These are phyloP conservation scores for Jamesozyma lodderae DNA, from an alignment of 805 yeast species.

Conservation along the genomic window DNA sequence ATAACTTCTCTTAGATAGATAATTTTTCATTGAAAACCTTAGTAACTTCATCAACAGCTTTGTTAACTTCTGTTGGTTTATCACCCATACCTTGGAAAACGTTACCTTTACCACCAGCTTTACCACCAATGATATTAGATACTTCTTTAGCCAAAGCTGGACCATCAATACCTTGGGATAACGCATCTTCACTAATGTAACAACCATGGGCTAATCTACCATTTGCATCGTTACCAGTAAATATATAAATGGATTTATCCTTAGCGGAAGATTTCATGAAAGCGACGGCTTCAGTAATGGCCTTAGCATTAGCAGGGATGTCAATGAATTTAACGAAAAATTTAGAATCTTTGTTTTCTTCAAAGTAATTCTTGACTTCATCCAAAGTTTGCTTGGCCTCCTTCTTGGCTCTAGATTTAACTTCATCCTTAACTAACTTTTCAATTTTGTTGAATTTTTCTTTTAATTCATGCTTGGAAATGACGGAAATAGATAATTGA, in stretches of 20 bases:
- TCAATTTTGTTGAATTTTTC: constrained; percentile 70
- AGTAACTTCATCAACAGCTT: constrained; percentile 66
- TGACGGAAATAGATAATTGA: constrained; percentile 70
- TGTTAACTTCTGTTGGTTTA: constrained; percentile 55
- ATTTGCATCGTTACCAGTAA: constrained; percentile 55
- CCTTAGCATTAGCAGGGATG: constrained; percentile 81
- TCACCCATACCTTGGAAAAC: constrained; percentile 96
- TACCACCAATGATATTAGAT: constrained; percentile 77
- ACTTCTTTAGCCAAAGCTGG: constrained; percentile 67
- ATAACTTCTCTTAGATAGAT: constrained; percentile 11
- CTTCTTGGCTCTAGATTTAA: constrained; percentile 79
- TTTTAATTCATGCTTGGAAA: constrained; percentile 68
- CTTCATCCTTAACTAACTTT: constrained; percentile 79
- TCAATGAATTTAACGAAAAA: constrained; percentile 60
- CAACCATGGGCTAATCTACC: constrained; percentile 94
- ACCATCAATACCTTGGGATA: constrained; percentile 63
- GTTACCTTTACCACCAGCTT: constrained; percentile 97
- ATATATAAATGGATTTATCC: constrained; percentile 66
- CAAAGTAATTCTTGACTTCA: constrained; percentile 61
- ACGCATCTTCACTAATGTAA: constrained; percentile 65
- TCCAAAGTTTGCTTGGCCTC: constrained; percentile 78
- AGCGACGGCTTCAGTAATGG: constrained; percentile 86
- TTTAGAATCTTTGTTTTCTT: constrained; percentile 39
- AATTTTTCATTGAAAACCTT: constrained; percentile 54
- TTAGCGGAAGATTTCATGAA: constrained; percentile 68